Conservation (phyloP, 495 filamentous ascomycete species). For the Mytilinidion resinicola region DNA sequence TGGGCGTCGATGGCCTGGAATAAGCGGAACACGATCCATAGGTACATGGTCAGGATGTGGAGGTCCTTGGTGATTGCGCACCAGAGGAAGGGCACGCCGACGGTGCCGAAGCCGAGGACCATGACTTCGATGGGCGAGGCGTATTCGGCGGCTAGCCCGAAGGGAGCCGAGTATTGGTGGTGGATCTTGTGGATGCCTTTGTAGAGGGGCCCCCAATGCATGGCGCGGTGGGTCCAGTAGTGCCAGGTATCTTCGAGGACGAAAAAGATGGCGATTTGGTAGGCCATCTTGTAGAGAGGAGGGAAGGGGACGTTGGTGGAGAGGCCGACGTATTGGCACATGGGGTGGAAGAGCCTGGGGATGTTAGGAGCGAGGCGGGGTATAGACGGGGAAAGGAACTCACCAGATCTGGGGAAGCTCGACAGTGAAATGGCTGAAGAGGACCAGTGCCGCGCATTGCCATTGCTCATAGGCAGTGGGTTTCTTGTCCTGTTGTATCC, state of each 20-base stretch:
- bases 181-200: constrained; percentile 96
- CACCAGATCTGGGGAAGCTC: constrained; percentile 96
- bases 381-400: constrained; percentile 9
- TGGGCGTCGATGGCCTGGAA: constrained; percentile 99
- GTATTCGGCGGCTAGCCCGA: constrained; percentile 94
- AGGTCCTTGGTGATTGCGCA: constrained; percentile 75
- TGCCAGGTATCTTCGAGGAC: constrained; percentile 96
- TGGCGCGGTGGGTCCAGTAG: constrained; percentile 89
- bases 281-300: constrained; percentile 71
- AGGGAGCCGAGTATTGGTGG: constrained; percentile 95
- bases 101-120: constrained; percentile 89
- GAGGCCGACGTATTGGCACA: constrained; percentile 89
- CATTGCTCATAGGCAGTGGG: constrained; percentile 87
- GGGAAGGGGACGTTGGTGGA: constrained; percentile 88
- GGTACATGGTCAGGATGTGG: constrained; percentile 94
- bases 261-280: constrained; percentile 92
- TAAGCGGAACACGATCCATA: constrained; percentile 88
- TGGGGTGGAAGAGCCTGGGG: constrained; percentile 84
- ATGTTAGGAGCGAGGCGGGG: not conserved
- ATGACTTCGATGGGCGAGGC: constrained; percentile 97
- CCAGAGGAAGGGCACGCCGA: constrained; percentile 79
- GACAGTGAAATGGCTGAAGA: constrained; percentile 91
- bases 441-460: constrained; percentile 85
- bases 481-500: constrained; percentile 62
- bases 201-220: constrained; percentile 95